Evolutionary conservation across 2,329 filamentous ascomycete species (phyloP).

Genomic region (Talaromyces sp.): DNA sequence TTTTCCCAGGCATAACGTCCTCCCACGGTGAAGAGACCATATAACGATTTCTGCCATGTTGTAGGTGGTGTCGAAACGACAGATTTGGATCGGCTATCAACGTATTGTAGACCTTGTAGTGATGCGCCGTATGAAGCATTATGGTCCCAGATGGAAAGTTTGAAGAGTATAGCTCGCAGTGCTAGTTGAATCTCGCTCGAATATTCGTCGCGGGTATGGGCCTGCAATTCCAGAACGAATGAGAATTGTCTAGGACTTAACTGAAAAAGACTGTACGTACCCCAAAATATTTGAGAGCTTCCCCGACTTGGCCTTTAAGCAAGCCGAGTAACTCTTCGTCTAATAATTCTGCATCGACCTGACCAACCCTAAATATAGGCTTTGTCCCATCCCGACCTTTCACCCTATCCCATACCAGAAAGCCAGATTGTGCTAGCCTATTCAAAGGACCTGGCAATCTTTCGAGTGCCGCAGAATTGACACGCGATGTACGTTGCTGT

Average conservation of each 20-base stretch:
- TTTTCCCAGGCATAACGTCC: slow-evolving; percentile 88
- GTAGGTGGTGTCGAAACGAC: slow-evolving; percentile 66
- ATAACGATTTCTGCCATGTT: slow-evolving; percentile 77
- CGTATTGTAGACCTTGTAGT: slow-evolving; percentile 85
- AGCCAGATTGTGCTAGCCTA: slow-evolving; percentile 43
- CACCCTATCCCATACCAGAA: slow-evolving; percentile 65
- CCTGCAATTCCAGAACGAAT: slow-evolving; percentile 26
- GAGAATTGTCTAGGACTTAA: background rate
- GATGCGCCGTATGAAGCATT: slow-evolving; percentile 91
- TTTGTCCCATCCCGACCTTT: slow-evolving; percentile 72
- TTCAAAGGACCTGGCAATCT: slow-evolving; percentile 63
- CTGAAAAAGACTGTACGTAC: slow-evolving; percentile 43
- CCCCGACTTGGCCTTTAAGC: slow-evolving; percentile 78
- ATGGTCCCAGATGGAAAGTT: slow-evolving; percentile 94
- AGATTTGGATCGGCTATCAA: slow-evolving; percentile 69
- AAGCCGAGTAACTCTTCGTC: slow-evolving; percentile 90
- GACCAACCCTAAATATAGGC: slow-evolving; percentile 87
- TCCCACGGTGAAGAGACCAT: slow-evolving; percentile 80
- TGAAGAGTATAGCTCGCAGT: slow-evolving; percentile 79
- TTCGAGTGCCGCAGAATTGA: slow-evolving; percentile 54
- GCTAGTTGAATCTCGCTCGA: slow-evolving; percentile 76
- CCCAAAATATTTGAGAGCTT: slow-evolving; percentile 83
- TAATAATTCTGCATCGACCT: slow-evolving; percentile 91
- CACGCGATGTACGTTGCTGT: slow-evolving; percentile 46
- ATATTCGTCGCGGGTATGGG: slow-evolving; percentile 79